Percentiles rank a stretch among this genome's conserved stretches.
These are phyloP conservation scores for Phytophthora vignae DNA, from an alignment of 352 stramenopile genomes.

Conservation along the genomic window DNA sequence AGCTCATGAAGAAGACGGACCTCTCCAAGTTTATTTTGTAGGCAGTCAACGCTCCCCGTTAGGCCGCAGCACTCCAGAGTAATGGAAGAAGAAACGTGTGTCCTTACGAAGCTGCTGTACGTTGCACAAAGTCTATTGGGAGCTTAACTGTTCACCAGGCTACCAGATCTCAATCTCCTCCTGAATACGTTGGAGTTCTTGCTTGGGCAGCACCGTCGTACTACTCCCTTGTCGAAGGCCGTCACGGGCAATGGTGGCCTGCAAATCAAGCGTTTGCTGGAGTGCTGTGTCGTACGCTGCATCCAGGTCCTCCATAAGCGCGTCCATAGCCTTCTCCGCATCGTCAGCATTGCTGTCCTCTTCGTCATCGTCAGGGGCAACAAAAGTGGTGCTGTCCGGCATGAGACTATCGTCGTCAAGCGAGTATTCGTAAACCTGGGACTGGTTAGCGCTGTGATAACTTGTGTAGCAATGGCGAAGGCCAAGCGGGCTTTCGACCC, in stretches of 20 bases:
- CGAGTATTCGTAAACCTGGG: slow-evolving; percentile 48
- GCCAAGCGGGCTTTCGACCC: slow-evolving; percentile 57
- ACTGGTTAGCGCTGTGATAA: slow-evolving; percentile 22
- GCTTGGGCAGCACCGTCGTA: slow-evolving; percentile 59
- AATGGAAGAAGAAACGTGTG: slow-evolving; percentile 33
- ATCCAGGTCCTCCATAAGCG: slow-evolving; percentile 61
- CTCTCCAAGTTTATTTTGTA: slow-evolving; percentile 99
- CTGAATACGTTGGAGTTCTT: slow-evolving; percentile 81
- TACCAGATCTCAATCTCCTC: slow-evolving; percentile 86
- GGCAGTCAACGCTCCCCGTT: slow-evolving; percentile 22
- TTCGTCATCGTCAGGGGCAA: slow-evolving; percentile 34
- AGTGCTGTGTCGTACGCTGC: slow-evolving; percentile 51
- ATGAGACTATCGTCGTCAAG: slow-evolving; percentile 59
- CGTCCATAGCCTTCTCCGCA: slow-evolving; percentile 54
- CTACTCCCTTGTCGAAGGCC: slow-evolving; percentile 53
- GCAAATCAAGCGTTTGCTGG: slow-evolving; percentile 43
- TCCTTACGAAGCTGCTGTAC: not conserved
- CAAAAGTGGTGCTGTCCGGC: slow-evolving; percentile 43
- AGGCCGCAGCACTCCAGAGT: slow-evolving; percentile 13
- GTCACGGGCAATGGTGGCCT: slow-evolving; percentile 57
- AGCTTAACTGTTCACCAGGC: slow-evolving; percentile 2
- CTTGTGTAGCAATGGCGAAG: slow-evolving; percentile 47
- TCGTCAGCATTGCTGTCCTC: slow-evolving; percentile 31
- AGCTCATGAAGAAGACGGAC: slow-evolving; percentile 96
- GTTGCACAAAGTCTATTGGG: slow-evolving; percentile 11